phyloP scores from a whole-genome alignment of 345 rosid species.

The Raphanus raphanistrum region DNA sequence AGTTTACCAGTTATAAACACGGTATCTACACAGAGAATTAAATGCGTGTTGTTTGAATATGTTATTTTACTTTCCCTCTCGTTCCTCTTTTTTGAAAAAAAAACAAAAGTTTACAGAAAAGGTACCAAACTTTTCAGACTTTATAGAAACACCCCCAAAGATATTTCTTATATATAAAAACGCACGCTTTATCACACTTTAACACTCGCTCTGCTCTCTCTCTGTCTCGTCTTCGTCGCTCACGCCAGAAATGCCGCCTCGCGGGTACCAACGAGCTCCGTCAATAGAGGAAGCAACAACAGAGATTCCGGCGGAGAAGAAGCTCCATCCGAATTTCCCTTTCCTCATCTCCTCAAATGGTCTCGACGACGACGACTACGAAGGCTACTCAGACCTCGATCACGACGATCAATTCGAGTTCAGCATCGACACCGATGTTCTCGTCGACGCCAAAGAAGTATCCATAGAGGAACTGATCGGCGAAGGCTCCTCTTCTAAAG shows the following conservation, averaged over 20 bases:
- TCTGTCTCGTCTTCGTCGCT: slow-evolving; percentile 29
- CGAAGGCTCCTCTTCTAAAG: slow-evolving; percentile 31
- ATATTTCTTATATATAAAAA: background rate
- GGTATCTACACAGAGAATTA: background rate
- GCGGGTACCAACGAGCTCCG: slow-evolving; percentile 36
- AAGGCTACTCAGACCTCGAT: slow-evolving; percentile 12
- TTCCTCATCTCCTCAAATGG: slow-evolving; percentile 32
- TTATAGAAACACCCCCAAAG: slow-evolving; percentile 13
- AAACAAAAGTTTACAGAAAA: background rate
- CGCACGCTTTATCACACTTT: background rate
- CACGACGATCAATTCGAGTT: slow-evolving; percentile 29
- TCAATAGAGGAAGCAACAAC: slow-evolving; percentile 15
- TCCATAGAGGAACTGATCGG: slow-evolving; percentile 23
- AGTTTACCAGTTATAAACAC: background rate
- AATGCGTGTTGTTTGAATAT: slow-evolving; percentile 8
- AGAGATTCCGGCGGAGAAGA: slow-evolving; percentile 12
- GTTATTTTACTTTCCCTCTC: slow-evolving; percentile 34
- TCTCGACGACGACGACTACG: background rate
- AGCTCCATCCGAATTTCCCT: slow-evolving; percentile 39
- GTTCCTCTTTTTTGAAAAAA: slow-evolving; percentile 5
- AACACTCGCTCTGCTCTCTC: background rate
- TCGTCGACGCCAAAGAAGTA: slow-evolving; percentile 22
- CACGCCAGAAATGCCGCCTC: slow-evolving; percentile 28
- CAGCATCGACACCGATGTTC: slow-evolving; percentile 11
- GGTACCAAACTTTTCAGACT: background rate